Evolutionary conservation across 1,284 basidiomycete species (phyloP).

Genomic region (Leccinum griseonigrum): DNA sequence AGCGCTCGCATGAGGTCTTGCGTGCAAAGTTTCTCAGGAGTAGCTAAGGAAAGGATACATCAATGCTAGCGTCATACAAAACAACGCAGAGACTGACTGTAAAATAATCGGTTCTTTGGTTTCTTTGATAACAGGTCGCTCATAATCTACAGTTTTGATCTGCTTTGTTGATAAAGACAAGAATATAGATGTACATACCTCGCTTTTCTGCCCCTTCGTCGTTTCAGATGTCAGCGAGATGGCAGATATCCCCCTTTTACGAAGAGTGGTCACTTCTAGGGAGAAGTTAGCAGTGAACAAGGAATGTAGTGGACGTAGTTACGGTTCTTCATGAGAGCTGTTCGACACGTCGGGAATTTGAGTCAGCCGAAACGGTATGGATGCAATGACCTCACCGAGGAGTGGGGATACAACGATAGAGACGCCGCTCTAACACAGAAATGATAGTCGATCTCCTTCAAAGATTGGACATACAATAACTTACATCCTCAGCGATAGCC

Average conservation of each 20-base stretch:
- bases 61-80: constrained; percentile 2
- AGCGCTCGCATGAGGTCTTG: constrained; percentile 54
- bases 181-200: constrained; percentile 42
- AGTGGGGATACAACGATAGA: constrained; percentile 81
- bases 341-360: background rate
- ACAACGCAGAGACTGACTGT: constrained; percentile 47
- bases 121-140: constrained; percentile 60
- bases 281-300: constrained; percentile 6
- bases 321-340: constrained; percentile 87
- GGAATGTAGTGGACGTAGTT: constrained; percentile 17
- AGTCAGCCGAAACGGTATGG: background rate
- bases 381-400: constrained; percentile 41
- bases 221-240: constrained; percentile 72
- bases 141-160: constrained; percentile 46
- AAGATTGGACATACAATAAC: background rate
- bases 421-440: constrained; percentile 52
- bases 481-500: constrained; percentile 64
- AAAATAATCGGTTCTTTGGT: constrained; percentile 65
- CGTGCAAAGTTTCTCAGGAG: constrained; percentile 72
- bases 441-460: background rate
- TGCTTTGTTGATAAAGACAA: background rate
- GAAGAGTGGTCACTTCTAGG: constrained; percentile 66
- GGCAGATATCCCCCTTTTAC: constrained; percentile 53
- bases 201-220: constrained; percentile 46
- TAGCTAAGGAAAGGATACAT: constrained; percentile 40